Evolutionary conservation across 2,329 filamentous ascomycete species (phyloP), one percentile per base, ranked within the genome.

Genomic region (Calonectria multiphialidica): DNA sequence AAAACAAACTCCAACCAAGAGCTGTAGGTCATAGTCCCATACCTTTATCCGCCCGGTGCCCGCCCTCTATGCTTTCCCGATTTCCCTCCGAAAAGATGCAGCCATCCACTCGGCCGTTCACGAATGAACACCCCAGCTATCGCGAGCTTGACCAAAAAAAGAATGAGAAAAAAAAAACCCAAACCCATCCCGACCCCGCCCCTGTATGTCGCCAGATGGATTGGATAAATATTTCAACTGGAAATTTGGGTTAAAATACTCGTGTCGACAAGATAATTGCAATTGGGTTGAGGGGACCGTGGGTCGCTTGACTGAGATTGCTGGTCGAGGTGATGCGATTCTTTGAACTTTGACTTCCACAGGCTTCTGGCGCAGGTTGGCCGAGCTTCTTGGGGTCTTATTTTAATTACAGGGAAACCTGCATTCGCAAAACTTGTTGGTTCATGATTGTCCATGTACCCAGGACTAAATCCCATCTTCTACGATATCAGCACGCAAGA

Each of bases 1-100:
- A 95, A 92, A 84, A 86, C 81, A 69, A 79, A 77, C 70, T 79
- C 76, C 49, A 80, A 80, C 72, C 87, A 88, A 80, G 90, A 91
- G 69, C 85, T 83, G 87, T 89, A 86, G 82, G 87, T 86, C 45
- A 30, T 61, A 30, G 64, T 65, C 66, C 50, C 13, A n/a, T 59
- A 30, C 21, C 66, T 72, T 62, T 45, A 21, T 67, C 67, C 59
- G 35, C 68, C 47, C 35, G 9, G 13, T 57, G 1, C 35, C 21
- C 30, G 16, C 30, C 28, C 33, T 59, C n/a, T 53, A 8, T 13
- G 15, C 42, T n/a, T n/a, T 13, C 53, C 21, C 42, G 18, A 47
- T 45, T 42, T n/a, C 28, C 40, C 25, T 40, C 15, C 28, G 28
- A 67, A 35, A 16, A 53, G 15, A 66, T 62, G 25, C 21, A 37